A percentile compares a stretch with the other conserved stretches of the same genome.
Evolutionary conservation across 2,329 filamentous ascomycete species (phyloP).

Genomic region (Trichophyton benhamiae): DNA sequence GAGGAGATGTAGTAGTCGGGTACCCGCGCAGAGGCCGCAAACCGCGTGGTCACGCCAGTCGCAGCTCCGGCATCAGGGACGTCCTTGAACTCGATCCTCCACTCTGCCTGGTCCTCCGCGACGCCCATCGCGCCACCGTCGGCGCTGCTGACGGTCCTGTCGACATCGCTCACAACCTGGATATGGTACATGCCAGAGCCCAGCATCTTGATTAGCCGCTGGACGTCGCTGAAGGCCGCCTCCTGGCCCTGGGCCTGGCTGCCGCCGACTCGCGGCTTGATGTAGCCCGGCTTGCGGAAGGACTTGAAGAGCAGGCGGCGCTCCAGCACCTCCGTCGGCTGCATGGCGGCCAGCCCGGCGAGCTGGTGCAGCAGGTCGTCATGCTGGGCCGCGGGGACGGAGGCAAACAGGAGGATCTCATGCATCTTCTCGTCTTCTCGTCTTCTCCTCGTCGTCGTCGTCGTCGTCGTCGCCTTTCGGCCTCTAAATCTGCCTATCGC

Average conservation of each 20-base stretch:
- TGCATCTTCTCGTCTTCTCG: constrained; percentile 37
- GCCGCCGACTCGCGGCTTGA: constrained; percentile 30
- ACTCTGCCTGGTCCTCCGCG: constrained; percentile 21
- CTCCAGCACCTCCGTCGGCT: constrained; percentile 43
- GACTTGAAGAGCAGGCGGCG: constrained; percentile 49
- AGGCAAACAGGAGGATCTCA: constrained; percentile 50
- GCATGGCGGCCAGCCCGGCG: constrained; percentile 49
- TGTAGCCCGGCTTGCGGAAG: constrained; percentile 34
- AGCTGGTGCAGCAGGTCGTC: constrained; percentile 50
- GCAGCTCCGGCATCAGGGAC: constrained; percentile 41
- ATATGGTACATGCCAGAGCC: constrained; percentile 43
- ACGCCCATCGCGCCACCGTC: constrained; percentile 24
- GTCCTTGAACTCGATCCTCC: constrained; percentile 38
- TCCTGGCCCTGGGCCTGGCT: constrained; percentile 37
- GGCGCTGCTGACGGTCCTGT: constrained; percentile 27
- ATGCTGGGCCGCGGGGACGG: constrained; percentile 45
- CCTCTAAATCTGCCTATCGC: neutral
- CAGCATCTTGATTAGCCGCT: constrained; percentile 36
- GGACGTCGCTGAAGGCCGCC: constrained; percentile 32
- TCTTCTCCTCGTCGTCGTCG: neutral
- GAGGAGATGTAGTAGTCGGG: constrained; percentile 39
- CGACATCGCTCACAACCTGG: constrained; percentile 38
- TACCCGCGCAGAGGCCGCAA: constrained; percentile 39
- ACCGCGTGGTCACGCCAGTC: constrained; percentile 41
- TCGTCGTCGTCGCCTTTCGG: neutral